Evolutionary conservation across 2,329 filamentous ascomycete species (phyloP), one percentile per base, ranked within the genome.

Genomic region (Botrytis fragariae): DNA sequence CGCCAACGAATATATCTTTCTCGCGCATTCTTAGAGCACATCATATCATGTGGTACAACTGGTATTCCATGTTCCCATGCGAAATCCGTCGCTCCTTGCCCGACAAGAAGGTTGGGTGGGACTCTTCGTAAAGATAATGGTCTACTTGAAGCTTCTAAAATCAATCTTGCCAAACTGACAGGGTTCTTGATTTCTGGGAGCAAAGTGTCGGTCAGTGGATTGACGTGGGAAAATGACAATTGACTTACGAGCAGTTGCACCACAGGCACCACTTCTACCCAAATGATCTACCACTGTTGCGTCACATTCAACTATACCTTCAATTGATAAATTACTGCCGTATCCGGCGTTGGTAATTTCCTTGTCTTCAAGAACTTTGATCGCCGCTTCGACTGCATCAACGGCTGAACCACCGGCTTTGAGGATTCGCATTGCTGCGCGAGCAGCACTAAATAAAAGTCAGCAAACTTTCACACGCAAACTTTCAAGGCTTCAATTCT

Each of bases 301-400:
- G 84, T 99, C 96, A 78, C 95, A 97, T 82, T 99, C 96, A 20
- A 98, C 96, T 1, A 90, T 89, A 1, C 96, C 96, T 77, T 98
- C 92, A 75, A 97, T 93, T 62, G 93, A 91, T 37, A 99, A 85
- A 79, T 99, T 99, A 83, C 96, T 99, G 64, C 97, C 96, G 81
- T 93, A 98, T 0, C 96, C 96, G 54, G 95, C 93, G 81, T 99
- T 99, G 51, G 97, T 99, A 77, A 99, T 97, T 79, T 98, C 94
- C 73, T 92, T 91, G 81, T 99, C 93, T 83, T 99, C 96, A 29
- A 99, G 89, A 32, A 93, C 86, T 77, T 92, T 93, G 79, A 99
- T 90, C 44, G 96, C 94, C 69, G 92, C 91, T 82, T 98, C 96
- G 35, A 98, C 92, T 25, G 95, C 96, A 80, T 98, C 94, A 6